Percentiles rank a stretch among this genome's conserved stretches.
Evolutionary conservation across 1,139 yeast species (phyloP).

Genomic region (Suhomyces ambrosiae): DNA sequence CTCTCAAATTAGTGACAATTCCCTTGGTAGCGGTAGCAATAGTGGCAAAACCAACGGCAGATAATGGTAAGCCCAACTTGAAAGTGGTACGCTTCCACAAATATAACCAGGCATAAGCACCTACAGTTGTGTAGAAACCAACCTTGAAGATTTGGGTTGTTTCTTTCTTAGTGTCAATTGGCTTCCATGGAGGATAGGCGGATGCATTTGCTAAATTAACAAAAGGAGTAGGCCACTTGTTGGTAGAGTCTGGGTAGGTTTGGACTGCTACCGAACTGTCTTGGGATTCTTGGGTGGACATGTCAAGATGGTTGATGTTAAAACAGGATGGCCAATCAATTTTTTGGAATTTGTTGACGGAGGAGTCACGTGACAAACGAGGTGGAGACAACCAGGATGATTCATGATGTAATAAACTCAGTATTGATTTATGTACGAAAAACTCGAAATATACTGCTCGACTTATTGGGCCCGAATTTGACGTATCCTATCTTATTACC

Average conservation of each 20-base stretch:
- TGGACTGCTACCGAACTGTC: slow-evolving; percentile 17
- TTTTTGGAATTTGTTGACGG: slow-evolving; percentile 17
- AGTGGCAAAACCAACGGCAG: slow-evolving; percentile 46
- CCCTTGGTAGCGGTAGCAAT: slow-evolving; percentile 46
- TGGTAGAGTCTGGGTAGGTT: slow-evolving; percentile 38
- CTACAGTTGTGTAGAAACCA: slow-evolving; percentile 48
- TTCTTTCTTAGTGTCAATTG: slow-evolving; percentile 47
- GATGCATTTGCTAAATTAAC: slow-evolving; percentile 41
- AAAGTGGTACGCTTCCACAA: slow-evolving; percentile 51
- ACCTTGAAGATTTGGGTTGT: slow-evolving; percentile 44
- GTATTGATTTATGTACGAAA: too few species aligned
- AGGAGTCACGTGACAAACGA: slow-evolving; percentile 4
- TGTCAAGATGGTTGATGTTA: slow-evolving; percentile 9
- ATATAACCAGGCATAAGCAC: slow-evolving; percentile 52
- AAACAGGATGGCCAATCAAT: slow-evolving; percentile 22
- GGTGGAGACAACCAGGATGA: too few species aligned
- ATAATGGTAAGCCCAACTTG: slow-evolving; percentile 44
- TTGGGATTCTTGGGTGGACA: slow-evolving; percentile 20
- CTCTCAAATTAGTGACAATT: slow-evolving; percentile 46
- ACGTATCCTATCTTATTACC: too few species aligned
- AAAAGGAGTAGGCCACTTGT: slow-evolving; percentile 48
- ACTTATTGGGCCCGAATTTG: too few species aligned
- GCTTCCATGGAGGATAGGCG: slow-evolving; percentile 50
- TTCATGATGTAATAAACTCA: too few species aligned
- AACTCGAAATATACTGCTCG: too few species aligned